Conservation (phyloP, 2,329 filamentous ascomycete genomes). For the Apiospora saccharicola region DNA sequence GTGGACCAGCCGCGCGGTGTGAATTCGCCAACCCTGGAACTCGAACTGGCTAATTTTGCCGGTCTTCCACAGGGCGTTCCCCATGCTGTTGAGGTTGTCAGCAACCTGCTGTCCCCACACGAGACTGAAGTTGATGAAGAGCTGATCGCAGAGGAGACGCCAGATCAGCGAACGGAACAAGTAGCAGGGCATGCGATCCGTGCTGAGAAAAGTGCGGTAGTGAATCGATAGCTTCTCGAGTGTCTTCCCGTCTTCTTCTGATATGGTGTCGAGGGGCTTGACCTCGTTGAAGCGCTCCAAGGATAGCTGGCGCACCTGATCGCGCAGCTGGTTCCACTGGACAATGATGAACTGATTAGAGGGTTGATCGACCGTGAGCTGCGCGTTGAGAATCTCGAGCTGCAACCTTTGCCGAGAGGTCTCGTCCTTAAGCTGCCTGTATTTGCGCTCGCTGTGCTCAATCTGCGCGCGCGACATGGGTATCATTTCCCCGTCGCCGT, state of each 20-base stretch:
- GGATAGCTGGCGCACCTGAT: slow-evolving; percentile 33
- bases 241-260: slow-evolving; percentile 32
- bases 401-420: not conserved
- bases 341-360: slow-evolving; percentile 31
- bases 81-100: slow-evolving; percentile 31
- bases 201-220: slow-evolving; percentile 39
- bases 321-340: slow-evolving; percentile 35
- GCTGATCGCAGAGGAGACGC: slow-evolving; percentile 37
- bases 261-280: slow-evolving; percentile 27
- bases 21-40: slow-evolving; percentile 35
- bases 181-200: slow-evolving; percentile 33
- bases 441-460: slow-evolving; percentile 16
- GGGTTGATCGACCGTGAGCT: slow-evolving; percentile 2
- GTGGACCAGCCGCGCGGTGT: slow-evolving; percentile 35
- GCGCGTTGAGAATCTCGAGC: slow-evolving; percentile 1
- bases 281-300: slow-evolving; percentile 34
- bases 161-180: slow-evolving; percentile 41
- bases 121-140: slow-evolving; percentile 35
- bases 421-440: slow-evolving; percentile 18
- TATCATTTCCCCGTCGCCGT: slow-evolving; percentile 1
- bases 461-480: slow-evolving; percentile 12
- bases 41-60: slow-evolving; percentile 26
- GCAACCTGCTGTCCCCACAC: slow-evolving; percentile 36
- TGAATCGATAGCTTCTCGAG: slow-evolving; percentile 37
- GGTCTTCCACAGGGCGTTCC: not conserved